Percentiles rank a stretch among this genome's conserved stretches.
Conservation (phyloP, 768 basidiomycete genomes). For the Amanita rimosa region DNA sequence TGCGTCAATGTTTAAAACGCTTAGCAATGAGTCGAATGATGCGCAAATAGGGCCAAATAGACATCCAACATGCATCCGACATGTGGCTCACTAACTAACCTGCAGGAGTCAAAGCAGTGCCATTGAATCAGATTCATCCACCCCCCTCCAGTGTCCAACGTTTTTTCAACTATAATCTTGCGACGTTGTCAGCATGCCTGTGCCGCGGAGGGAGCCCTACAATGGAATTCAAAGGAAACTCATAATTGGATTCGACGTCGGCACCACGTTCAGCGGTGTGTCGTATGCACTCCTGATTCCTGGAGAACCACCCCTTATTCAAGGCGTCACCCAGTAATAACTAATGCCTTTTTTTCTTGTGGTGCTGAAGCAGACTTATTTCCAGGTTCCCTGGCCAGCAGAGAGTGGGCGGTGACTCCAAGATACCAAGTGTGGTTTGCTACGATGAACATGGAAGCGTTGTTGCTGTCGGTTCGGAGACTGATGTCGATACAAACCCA, state of each 20-base stretch:
- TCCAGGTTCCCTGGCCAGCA: conserved; percentile 14
- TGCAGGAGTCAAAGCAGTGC: no score
- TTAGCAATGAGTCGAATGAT: no score
- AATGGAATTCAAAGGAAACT: background rate
- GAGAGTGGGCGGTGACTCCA: conserved; percentile 22
- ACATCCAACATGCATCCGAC: no score
- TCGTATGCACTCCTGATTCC: conserved; percentile 11
- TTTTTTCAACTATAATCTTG: background rate
- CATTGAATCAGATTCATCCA: no score
- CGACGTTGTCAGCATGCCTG: background rate
- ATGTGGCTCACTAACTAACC: no score
- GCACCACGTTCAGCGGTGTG: background rate
- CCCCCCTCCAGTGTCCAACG: background rate
- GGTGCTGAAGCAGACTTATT: background rate
- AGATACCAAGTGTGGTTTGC: conserved; percentile 38
- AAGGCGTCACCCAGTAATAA: conserved; percentile 12
- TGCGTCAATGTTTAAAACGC: no score
- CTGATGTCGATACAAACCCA: conserved; percentile 24
- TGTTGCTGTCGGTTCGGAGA: conserved; percentile 34
- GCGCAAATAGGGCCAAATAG: no score
- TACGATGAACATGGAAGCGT: conserved; percentile 29
- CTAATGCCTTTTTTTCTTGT: background rate
- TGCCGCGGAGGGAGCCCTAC: background rate
- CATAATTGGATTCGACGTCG: conserved; percentile 1
- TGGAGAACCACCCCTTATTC: conserved; percentile 12